Evolutionary conservation across 2,329 filamentous ascomycete genomes (phyloP), one percentile per base, ranked within the genome.

Genomic region (Diaporthe sp.): DNA sequence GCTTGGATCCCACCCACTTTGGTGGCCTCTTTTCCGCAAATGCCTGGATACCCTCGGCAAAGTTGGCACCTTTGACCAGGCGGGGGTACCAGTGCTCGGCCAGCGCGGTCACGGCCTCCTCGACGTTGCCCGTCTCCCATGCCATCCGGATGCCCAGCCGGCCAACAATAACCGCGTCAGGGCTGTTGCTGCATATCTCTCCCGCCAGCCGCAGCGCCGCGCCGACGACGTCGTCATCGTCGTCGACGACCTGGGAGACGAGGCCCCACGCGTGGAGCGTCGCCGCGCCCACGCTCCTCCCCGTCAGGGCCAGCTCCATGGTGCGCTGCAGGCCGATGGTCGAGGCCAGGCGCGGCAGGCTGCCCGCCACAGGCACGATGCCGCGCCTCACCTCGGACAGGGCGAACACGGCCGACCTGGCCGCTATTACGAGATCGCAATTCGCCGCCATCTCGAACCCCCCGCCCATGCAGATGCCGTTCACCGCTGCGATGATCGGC

Each of bases 401-500:
- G 4, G 88, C 89, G 81, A 95, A 95, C 22, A 84, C 85, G 0
- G 93, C 92, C n/a, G 82, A 81, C 3, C 84, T 80, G 2, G 88
- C 84, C 7, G 93, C 92, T 53, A 95, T 81, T 12, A 94, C 88
- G 73, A 95, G 85, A 84, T 96, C 94, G 78, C 88, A 89, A 82
- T 94, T 94, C 67, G 92, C 86, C 19, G 91, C 88, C 86, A 95
- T 94, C 85, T 95, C 94, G 81, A 93, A 91, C 1, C 93, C 94
- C 71, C 93, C 94, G 25, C 94, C 94, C 76, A 94, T 88, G 77
- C 92, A 93, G 49, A 93, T 86, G 22, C 94, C 94, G 80, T 94
- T 94, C n/a, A 95, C 92, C 1, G 94, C 94, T 3, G 91, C 92
- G 67, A 95, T 90, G 76, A 95, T 87, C n/a, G 94, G 94, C 80